phyloP scores from a whole-genome alignment of 169 alveolate species.

The Neospora caninum region DNA sequence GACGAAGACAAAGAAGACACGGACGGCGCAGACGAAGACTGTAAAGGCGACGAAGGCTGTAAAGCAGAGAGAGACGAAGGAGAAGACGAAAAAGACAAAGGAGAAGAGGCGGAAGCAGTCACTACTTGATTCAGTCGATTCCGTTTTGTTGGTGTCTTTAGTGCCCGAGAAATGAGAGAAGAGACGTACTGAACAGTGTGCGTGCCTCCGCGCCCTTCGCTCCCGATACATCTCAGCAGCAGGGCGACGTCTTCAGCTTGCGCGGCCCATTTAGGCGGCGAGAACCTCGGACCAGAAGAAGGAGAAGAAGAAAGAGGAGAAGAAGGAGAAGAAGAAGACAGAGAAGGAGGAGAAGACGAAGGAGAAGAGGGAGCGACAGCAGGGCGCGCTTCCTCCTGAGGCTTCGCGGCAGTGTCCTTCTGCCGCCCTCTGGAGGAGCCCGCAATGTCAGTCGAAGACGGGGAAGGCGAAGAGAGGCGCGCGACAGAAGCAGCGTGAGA shows the following conservation, averaged over 20 bases:
- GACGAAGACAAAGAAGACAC: too few relatives aligned
- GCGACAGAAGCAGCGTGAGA: not conserved
- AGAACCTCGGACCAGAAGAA: not conserved
- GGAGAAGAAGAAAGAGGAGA: not conserved
- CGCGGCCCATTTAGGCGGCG: not conserved
- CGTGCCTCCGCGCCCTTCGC: not conserved
- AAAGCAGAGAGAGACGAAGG: too few relatives aligned
- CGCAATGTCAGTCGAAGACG: not conserved
- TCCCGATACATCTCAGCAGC: conserved; percentile 18
- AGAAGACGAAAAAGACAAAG: too few relatives aligned
- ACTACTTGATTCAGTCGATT: too few relatives aligned
- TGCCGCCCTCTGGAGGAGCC: not conserved
- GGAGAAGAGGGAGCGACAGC: not conserved
- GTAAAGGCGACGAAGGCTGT: too few relatives aligned
- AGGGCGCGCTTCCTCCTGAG: not conserved
- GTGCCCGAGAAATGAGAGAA: not conserved
- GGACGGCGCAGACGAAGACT: too few relatives aligned
- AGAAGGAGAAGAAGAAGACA: not conserved
- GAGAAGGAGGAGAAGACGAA: not conserved
- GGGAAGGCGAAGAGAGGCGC: not conserved
- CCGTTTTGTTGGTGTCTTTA: not conserved
- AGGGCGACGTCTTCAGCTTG: conserved; percentile 8
- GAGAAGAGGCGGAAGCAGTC: too few relatives aligned
- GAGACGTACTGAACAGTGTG: conserved; percentile 4
- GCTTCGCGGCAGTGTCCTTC: not conserved